Evolutionary conservation across 2,329 filamentous ascomycete species (phyloP), one percentile per base, ranked within the genome.

Genomic region (Botrytis porri): DNA sequence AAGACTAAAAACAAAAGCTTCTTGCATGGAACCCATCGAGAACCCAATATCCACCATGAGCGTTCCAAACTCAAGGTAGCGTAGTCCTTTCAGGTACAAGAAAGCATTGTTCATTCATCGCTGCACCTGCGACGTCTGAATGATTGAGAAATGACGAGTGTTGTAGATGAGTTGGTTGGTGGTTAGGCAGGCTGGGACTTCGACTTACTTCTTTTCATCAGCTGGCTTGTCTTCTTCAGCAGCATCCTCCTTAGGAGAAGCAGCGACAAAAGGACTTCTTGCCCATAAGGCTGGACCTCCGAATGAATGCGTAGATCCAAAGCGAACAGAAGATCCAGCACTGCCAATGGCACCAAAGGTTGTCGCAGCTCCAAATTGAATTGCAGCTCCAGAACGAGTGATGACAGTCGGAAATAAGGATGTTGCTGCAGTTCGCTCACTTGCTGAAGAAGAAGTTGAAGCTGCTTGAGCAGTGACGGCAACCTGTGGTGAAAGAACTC

Each of bases 31-130:
- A 57, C 37, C 64, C 64, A n/a, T 67, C 20, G 1, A 67, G 48
- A 67, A 37, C 35, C 45, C 29, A 48, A 41, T 57, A 57, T 41
- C 64, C 64, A 67, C 64, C 64, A 54, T 57, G 20, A 67, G 64
- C 35, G 37, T 67, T 37, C 48, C 35, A 57, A n/a, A 54, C 64
- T 57, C 20, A 57, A 67, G 35, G 64, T 35, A 54, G 51, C 64
- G 45, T 67, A 10, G 64, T 51, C 41, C 48, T 57, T 18, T 67
- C 48, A 54, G 64, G 64, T 57, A n/a, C 35, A 22, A 57, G 16
- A 57, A 54, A 54, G 5, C 29, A 54, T 29, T 16, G 5, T 41
- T 57, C 64, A n/a, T 29, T 35, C n/a, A 22, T 39, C 35, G 8
- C 4, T 67, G 39, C 29, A 22, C 14, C 37, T 41, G 9, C 10